Percentiles rank a stretch among this genome's conserved stretches.
phyloP scores from a whole-genome alignment of 2,329 filamentous ascomycete species.

The Dryadomyces quercus-mongolicae region DNA sequence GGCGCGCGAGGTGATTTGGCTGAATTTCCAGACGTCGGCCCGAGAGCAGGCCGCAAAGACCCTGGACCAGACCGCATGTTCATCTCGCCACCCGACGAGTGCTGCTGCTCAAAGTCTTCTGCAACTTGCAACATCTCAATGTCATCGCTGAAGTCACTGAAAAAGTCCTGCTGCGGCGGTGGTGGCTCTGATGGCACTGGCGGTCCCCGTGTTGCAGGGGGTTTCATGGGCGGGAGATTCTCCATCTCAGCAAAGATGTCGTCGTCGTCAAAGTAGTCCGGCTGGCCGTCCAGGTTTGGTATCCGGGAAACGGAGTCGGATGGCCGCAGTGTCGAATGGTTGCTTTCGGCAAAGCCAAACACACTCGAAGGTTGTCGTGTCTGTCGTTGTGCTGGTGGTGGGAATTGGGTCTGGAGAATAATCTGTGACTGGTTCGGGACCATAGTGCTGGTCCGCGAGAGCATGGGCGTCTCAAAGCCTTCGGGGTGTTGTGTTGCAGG shows the following conservation, averaged over 20 bases:
- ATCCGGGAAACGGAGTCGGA: not conserved
- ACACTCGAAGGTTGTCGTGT: not conserved
- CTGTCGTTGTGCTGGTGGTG: not conserved
- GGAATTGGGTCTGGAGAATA: conserved; percentile 38
- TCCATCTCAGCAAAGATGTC: conserved; percentile 12
- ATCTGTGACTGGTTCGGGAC: conserved; percentile 29
- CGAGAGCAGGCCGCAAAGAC: conserved; percentile 25
- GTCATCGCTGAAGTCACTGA: conserved; percentile 23
- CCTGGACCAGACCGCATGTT: conserved; percentile 10
- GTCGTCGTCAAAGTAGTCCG: conserved; percentile 15
- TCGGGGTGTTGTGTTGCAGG: conserved; percentile 30
- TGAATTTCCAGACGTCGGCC: conserved; percentile 37
- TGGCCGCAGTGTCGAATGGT: not conserved
- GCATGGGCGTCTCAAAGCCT: conserved; percentile 16
- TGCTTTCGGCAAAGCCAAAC: not conserved
- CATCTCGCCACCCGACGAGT: conserved; percentile 17
- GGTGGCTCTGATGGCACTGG: not conserved
- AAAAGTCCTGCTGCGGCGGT: conserved; percentile 8
- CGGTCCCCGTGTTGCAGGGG: not conserved
- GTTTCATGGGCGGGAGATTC: conserved; percentile 2
- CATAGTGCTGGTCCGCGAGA: conserved; percentile 20
- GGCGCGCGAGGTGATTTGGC: conserved; percentile 20
- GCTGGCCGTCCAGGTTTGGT: not conserved
- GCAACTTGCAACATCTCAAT: conserved; percentile 37
- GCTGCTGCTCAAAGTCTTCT: conserved; percentile 32